A percentile compares a stretch with the other conserved stretches of the same genome.
phyloP scores from a whole-genome alignment of 345 rosid genomes.

The Isatis tinctoria region DNA sequence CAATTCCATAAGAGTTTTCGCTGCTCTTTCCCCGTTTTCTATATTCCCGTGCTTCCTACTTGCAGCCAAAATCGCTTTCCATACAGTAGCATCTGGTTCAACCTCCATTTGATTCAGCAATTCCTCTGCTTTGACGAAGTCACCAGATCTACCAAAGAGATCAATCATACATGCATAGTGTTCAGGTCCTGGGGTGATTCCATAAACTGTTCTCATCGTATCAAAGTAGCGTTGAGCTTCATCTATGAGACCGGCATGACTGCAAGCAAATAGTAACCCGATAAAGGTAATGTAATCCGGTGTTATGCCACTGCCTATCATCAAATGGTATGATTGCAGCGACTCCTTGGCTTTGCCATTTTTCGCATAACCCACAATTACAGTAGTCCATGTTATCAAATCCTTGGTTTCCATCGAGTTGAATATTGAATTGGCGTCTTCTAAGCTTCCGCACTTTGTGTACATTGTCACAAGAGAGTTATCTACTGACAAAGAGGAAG shows the following conservation, averaged over 20 bases:
- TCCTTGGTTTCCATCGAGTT: conserved; percentile 51
- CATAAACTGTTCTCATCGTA: conserved; percentile 56
- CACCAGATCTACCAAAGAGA: conserved; percentile 80
- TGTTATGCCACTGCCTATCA: conserved; percentile 55
- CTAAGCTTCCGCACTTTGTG: conserved; percentile 73
- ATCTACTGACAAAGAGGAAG: conserved; percentile 58
- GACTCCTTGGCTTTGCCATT: conserved; percentile 82
- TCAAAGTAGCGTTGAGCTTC: conserved; percentile 54
- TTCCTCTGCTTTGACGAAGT: conserved; percentile 56
- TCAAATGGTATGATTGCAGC: conserved; percentile 46
- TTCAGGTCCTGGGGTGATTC: conserved; percentile 73
- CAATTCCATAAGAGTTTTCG: conserved; percentile 55
- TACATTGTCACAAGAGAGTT: conserved; percentile 84
- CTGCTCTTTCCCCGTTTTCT: conserved; percentile 78
- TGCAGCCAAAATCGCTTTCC: conserved; percentile 78
- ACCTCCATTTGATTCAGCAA: conserved; percentile 60
- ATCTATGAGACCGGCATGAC: conserved; percentile 73
- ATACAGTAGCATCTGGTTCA: conserved; percentile 75
- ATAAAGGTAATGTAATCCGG: conserved; percentile 82
- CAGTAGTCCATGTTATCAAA: conserved; percentile 83
- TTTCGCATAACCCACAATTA: conserved; percentile 83
- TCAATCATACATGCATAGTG: conserved; percentile 95
- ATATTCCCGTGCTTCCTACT: conserved; percentile 68
- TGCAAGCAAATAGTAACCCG: conserved; percentile 87
- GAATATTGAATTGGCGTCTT: conserved; percentile 57